Percentiles rank a stretch among this genome's conserved stretches.
phyloP scores from a whole-genome alignment of 2,329 filamentous ascomycete species.

The Talaromyces sp. region DNA sequence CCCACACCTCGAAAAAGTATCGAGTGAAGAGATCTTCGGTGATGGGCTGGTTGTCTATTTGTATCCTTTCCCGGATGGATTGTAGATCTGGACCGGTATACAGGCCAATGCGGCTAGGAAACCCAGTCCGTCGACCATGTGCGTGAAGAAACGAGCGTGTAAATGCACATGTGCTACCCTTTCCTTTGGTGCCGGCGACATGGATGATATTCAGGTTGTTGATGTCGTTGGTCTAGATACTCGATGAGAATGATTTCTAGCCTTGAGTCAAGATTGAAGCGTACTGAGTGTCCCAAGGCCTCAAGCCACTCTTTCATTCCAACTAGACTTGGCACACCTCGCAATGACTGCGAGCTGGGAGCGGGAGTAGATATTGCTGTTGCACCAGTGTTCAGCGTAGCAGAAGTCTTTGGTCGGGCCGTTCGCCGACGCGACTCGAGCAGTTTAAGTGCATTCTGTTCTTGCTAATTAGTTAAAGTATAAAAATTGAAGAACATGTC shows the following conservation, averaged over 20 bases:
- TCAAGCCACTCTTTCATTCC: slow-evolving; percentile 35
- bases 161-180: slow-evolving; percentile 69
- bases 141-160: slow-evolving; percentile 49
- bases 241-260: slow-evolving; percentile 7
- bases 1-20: slow-evolving; percentile 33
- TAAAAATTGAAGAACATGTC: background rate
- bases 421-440: slow-evolving; percentile 24
- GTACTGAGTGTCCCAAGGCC: slow-evolving; percentile 31
- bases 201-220: slow-evolving; percentile 64
- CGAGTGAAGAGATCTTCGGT: slow-evolving; percentile 22
- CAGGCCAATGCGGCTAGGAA: slow-evolving; percentile 14
- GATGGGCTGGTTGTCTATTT: slow-evolving; percentile 32
- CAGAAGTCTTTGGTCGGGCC: slow-evolving; percentile 20
- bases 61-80: slow-evolving; percentile 36
- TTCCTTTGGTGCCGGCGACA: slow-evolving; percentile 73
- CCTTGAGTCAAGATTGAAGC: background rate
- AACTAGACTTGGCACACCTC: slow-evolving; percentile 28
- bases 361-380: background rate
- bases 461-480: background rate
- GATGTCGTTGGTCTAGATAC: slow-evolving; percentile 44
- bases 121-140: slow-evolving; percentile 29
- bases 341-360: slow-evolving; percentile 18
- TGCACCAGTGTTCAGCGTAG: background rate
- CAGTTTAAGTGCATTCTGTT: slow-evolving; percentile 26
- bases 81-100: slow-evolving; percentile 32